Percentiles rank a stretch among this genome's conserved stretches.
Evolutionary conservation across 2,329 filamentous ascomycete species (phyloP).

Genomic region (Colletotrichum kahawae): DNA sequence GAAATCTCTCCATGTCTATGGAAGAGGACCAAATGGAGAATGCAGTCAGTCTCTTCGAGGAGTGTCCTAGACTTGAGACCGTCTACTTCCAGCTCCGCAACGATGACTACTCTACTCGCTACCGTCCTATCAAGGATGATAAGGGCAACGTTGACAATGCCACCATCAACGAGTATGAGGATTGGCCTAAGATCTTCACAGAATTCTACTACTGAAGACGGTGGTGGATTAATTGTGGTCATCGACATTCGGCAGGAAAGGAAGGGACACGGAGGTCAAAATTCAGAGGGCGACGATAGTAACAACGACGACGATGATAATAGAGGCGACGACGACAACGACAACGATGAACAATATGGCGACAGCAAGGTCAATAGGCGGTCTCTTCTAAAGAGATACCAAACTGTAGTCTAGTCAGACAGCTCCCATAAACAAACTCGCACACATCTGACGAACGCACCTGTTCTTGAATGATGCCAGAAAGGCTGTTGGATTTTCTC

Average conservation of each 20-base stretch:
- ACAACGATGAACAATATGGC: not conserved
- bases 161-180: not conserved
- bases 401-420: not conserved
- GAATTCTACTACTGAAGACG: not conserved
- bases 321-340: too few relatives aligned
- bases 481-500: not conserved
- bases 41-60: not conserved
- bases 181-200: not conserved
- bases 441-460: not conserved
- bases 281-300: not conserved
- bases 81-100: not conserved
- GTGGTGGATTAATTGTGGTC: not conserved
- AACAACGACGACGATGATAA: not conserved
- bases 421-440: not conserved
- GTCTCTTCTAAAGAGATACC: not conserved
- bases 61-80: not conserved
- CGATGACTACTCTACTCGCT: not conserved
- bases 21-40: not conserved
- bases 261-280: not conserved
- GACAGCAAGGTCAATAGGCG: accelerated
- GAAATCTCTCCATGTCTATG: not conserved
- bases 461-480: not conserved
- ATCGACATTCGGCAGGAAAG: too few relatives aligned
- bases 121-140: not conserved
- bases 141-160: not conserved